These are phyloP conservation scores for Coniella lustricola DNA, from an alignment of 2,329 filamentous ascomycete species.

Conservation along the genomic window DNA sequence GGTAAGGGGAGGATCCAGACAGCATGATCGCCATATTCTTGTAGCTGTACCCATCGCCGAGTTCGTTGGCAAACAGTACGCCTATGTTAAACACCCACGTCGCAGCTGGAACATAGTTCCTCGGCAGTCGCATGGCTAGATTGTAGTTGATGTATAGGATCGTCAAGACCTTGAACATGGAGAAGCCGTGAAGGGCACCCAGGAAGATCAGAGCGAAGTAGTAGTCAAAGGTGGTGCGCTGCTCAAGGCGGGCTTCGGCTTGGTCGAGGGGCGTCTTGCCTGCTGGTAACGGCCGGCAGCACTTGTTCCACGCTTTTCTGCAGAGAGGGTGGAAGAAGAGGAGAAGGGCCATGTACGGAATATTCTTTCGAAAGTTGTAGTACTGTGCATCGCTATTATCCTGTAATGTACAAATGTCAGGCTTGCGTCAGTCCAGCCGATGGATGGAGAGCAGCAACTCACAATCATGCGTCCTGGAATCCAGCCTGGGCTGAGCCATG, in stretches of 20 bases:
- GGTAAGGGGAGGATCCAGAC: constrained; percentile 19
- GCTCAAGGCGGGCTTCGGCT: constrained; percentile 53
- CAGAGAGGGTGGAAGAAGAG: constrained; percentile 73
- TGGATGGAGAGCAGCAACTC: constrained; percentile 27
- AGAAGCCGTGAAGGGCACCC: constrained; percentile 74
- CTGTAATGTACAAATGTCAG: too few relatives aligned
- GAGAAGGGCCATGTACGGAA: constrained; percentile 71
- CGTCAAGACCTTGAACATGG: constrained; percentile 69
- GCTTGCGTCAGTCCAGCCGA: too few relatives aligned
- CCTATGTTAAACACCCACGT: constrained; percentile 90
- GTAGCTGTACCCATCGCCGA: constrained; percentile 70
- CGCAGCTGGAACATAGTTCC: constrained; percentile 59
- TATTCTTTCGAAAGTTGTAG: constrained; percentile 72
- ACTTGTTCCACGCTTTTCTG: constrained; percentile 61
- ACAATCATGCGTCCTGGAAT: constrained; percentile 86
- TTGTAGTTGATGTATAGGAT: constrained; percentile 80
- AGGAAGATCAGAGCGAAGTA: constrained; percentile 76
- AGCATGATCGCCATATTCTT: constrained; percentile 52
- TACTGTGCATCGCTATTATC: constrained; percentile 91
- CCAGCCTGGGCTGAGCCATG: constrained; percentile 74
- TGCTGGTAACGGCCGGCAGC: constrained; percentile 32
- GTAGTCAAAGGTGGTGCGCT: constrained; percentile 76
- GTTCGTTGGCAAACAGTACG: constrained; percentile 83
- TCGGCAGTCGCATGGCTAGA: constrained; percentile 66
- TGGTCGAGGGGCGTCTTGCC: constrained; percentile 28